Evolutionary conservation across 2,329 filamentous ascomycete species (phyloP), one percentile per base, ranked within the genome.

Genomic region (Thelonectria discophora): DNA sequence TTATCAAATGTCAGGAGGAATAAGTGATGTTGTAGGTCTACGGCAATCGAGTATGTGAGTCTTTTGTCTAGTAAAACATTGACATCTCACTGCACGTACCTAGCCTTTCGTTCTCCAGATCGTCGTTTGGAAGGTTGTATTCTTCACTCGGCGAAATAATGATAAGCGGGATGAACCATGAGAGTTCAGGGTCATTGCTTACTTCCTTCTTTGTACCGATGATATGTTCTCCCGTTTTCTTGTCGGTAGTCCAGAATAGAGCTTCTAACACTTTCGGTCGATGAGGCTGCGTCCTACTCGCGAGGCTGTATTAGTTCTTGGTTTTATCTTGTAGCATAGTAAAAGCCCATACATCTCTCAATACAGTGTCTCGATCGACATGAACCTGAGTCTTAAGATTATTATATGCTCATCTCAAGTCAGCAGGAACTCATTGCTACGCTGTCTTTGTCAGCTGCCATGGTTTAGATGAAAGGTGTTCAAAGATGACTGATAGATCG

Each of bases 1-100:
- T 69, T 64, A 3, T 70, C 66, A 11, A 74, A 68, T 1, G 72
- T 73, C 13, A 74, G 45, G 3, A 62, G 61, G 20, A 69, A 74
- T 3, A 73, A 62, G 0, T 55, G 27, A n/a, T 67, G 65, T 17
- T 67, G 65, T 3, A 67, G 58, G 17, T 73, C 70, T 47, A 30
- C 3, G 21, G 21, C 7, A 17, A 8, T 4, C n/a, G n/a, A n/a
- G n/a, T n/a, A 21, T 13, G 13, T 47, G 7, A 47, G 20, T 21
- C 27, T 32, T 2, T 32, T 9, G 3, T 21, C 21, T 47, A 3
- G 2, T 15, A 13, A 13, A 10, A 30, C 1, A 9, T n/a, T 13
- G 15, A n/a, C 6, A 13, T 17, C 10, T 13, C 15, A 5, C 20
- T 8, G 9, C n/a, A 21, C 42, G 3, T 55, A 61, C 54, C 54